These are phyloP conservation scores for Aulographum hederae DNA, from an alignment of 2,329 filamentous ascomycete species.

Conservation along the genomic window DNA sequence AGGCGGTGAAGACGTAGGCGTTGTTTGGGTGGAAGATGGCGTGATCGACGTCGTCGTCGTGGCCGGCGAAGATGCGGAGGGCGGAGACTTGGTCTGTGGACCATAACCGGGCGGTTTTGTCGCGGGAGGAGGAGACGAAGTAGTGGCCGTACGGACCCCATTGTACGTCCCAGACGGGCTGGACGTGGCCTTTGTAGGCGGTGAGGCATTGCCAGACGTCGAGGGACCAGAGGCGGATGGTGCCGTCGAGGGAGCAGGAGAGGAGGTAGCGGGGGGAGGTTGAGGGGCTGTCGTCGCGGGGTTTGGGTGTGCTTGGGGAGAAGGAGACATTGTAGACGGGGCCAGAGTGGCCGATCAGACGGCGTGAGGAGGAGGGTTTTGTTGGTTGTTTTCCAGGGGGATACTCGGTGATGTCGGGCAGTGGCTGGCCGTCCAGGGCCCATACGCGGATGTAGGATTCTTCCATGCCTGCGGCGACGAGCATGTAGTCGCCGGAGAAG, in stretches of 20 bases:
- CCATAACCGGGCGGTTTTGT: conserved; percentile 83
- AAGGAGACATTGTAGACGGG: conserved; percentile 84
- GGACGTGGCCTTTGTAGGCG: conserved; percentile 83
- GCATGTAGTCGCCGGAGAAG: conserved; percentile 76
- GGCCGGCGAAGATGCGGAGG: conserved; percentile 73
- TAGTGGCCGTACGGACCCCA: conserved; percentile 95
- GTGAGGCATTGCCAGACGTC: conserved; percentile 86
- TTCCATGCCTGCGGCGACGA: conserved; percentile 76
- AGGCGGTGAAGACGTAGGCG: conserved; percentile 82
- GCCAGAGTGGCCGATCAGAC: conserved; percentile 71
- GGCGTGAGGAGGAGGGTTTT: conserved; percentile 44
- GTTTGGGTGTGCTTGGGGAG: conserved; percentile 45
- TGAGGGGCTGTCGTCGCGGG: conserved; percentile 28
- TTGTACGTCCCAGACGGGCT: conserved; percentile 69
- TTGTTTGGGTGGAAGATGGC: conserved; percentile 93
- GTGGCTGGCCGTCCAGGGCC: conserved; percentile 69
- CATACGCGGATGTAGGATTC: conserved; percentile 95
- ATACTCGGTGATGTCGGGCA: conserved; percentile 47
- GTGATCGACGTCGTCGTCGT: conserved; percentile 82
- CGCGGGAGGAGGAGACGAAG: conserved; percentile 72
- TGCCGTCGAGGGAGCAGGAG: conserved; percentile 73
- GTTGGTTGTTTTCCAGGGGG: conserved; percentile 29
- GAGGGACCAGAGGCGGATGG: conserved; percentile 80
- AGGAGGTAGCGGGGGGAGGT: conserved; percentile 59
- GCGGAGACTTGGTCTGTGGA: conserved; percentile 83